Base-by-base conservation (phyloP, 73 alveolate genomes). In the Durusdinium trenchii region DNA sequence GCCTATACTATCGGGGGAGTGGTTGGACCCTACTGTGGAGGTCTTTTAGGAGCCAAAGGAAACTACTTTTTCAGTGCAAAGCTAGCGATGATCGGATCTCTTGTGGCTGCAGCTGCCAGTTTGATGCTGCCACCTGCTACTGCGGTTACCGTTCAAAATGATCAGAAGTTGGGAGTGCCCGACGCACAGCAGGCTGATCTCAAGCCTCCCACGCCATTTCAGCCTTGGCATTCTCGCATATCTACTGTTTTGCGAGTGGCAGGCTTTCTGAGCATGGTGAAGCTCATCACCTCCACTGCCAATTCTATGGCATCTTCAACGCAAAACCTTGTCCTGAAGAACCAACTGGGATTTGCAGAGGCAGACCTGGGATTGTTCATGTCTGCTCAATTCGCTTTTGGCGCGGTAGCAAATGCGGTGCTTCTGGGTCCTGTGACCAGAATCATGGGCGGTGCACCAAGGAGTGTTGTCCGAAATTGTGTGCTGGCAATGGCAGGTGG, bases 241-340 rank as follows among this genome's bases (percentile, higher is more conserved):
- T 14, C 23, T 16, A 89, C 52, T 6, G 96, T 89, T 6, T n/a
- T 89, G 9, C 50, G 30, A 36, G 84, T 69, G 51, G 96, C 96
- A 3, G 96, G 96, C 40, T 89, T 89, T 36, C 83, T 89, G 32
- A 89, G 96, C 52, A 51, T 42, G 43, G 86, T 89, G 86, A 89
- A 89, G 96, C 86, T 89, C 67, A 89, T 89, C 69, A 89, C 96
- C 60, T 89, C 96, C 3, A 89, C 96, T 0, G 78, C 96, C 48
- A 89, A 89, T 50, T 89, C 96, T 73, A 89, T 89, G 96, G 96
- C 96, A 14, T 89, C 96, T 7, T 43, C 96, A 40, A 89, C 96
- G 50, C 96, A 89, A 47, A 89, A 64, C 51, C 40, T 89, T 50
- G 78, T 89, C 43, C 83, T 89, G 73, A 89, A 89, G 96, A 89